Evolutionary conservation across 495 filamentous ascomycete species (phyloP).

Genomic region (Trichoderma asperelloides): DNA sequence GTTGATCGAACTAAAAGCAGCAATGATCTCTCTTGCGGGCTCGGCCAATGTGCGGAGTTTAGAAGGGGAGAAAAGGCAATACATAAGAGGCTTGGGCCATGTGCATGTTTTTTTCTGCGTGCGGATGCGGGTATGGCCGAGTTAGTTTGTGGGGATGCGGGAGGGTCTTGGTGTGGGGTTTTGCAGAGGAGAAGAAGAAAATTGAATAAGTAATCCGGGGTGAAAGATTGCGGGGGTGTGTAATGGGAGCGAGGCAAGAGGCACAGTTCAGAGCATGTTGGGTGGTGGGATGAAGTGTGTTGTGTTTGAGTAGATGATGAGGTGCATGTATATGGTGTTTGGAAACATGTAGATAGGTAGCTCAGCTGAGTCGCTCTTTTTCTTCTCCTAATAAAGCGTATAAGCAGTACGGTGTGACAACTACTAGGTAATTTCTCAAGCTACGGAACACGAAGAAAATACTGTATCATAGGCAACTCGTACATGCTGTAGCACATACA

Average conservation of each 20-base stretch:
- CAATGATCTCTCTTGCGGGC: no score
- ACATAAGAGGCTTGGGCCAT: not conserved
- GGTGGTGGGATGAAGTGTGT: not conserved
- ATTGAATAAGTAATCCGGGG: no score
- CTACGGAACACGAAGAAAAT: no score
- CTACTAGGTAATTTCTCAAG: no score
- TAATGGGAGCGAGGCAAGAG: not conserved
- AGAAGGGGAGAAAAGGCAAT: not conserved
- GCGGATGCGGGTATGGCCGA: slow-evolving; percentile 1
- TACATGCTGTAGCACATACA: not conserved
- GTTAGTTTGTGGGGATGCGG: not conserved
- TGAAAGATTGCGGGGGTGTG: not conserved
- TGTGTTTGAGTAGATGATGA: not conserved
- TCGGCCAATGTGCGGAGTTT: no score
- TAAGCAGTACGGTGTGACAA: no score
- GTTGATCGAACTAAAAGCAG: no score
- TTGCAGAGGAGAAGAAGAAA: no score
- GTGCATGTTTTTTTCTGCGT: not conserved
- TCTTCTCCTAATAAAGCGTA: no score
- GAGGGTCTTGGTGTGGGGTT: not conserved
- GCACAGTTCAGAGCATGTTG: not conserved
- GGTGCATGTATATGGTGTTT: not conserved
- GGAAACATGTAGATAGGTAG: not conserved
- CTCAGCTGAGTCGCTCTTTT: no score
- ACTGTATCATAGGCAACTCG: not conserved